A percentile compares a stretch with the other conserved stretches of the same genome.
These are phyloP conservation scores for Aphanomyces stellatus DNA, from an alignment of 352 stramenopile genomes.

Conservation along the genomic window DNA sequence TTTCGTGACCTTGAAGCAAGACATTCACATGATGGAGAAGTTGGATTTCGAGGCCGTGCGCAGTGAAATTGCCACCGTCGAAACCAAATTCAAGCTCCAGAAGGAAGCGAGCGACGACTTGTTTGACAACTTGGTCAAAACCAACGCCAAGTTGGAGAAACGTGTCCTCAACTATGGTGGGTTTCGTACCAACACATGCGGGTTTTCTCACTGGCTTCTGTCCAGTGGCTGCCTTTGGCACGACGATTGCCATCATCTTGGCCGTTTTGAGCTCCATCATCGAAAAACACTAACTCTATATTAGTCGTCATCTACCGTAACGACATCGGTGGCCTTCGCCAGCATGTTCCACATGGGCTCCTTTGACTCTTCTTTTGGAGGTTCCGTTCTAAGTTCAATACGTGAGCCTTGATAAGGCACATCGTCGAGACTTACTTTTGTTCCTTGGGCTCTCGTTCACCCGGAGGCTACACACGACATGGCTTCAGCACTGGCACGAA, in stretches of 20 bases:
- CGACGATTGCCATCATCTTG: constrained; percentile 20
- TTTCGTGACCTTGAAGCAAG: constrained; percentile 85
- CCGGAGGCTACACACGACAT: not conserved
- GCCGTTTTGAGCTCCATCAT: constrained; percentile 16
- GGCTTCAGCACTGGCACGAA: not conserved
- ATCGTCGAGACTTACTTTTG: too few relatives aligned
- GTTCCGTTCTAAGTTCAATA: too few relatives aligned
- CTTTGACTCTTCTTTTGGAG: too few relatives aligned
- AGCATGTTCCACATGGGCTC: not conserved
- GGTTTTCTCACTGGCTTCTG: not conserved
- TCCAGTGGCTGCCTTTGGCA: constrained; percentile 12
- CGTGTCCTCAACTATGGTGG: constrained; percentile 74
- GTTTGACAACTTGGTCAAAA: constrained; percentile 3
- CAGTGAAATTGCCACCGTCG: constrained; percentile 79
- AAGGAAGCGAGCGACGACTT: constrained; percentile 15
- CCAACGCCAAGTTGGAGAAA: constrained; percentile 39
- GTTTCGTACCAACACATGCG: not conserved
- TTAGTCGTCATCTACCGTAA: not conserved
- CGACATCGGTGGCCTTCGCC: not conserved
- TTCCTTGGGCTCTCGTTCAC: not conserved
- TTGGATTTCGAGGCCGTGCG: constrained; percentile 86
- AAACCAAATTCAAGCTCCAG: constrained; percentile 45
- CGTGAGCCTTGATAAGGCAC: too few relatives aligned
- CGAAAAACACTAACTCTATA: constrained; percentile 10
- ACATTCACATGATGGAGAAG: constrained; percentile 87